phyloP scores from a whole-genome alignment of 2,329 filamentous ascomycete species.

The Trichoderma pleuroti region DNA sequence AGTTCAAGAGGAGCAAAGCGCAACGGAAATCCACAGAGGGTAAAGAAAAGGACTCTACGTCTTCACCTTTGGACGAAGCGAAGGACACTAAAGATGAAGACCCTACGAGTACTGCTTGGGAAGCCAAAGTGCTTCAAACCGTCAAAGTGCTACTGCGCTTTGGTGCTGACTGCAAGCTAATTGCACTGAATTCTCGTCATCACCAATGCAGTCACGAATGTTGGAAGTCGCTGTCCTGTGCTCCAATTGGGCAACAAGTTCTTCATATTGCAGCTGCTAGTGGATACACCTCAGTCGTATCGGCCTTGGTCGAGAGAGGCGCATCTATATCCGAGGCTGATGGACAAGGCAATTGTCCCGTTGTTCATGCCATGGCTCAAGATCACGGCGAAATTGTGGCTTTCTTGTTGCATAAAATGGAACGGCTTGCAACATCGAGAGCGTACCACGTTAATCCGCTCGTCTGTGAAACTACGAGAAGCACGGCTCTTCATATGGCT shows the following conservation, averaged over 20 bases:
- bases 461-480: background rate
- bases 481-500: conserved; percentile 17
- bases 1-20: background rate
- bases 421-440: background rate
- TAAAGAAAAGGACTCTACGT: background rate
- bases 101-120: background rate
- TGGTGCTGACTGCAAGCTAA: conserved; percentile 12
- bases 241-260: background rate
- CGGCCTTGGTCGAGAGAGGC: background rate
- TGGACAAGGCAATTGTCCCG: conserved; percentile 5
- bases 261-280: conserved; percentile 15
- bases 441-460: background rate
- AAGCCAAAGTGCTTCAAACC: background rate
- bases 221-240: conserved; percentile 16
- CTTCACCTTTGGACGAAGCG: background rate
- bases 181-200: background rate
- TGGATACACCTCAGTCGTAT: background rate
- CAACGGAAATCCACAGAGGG: background rate
- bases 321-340: background rate
- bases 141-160: background rate
- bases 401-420: background rate
- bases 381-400: background rate
- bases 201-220: conserved; percentile 8
- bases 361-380: conserved; percentile 16
- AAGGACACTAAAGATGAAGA: background rate